phyloP scores from a whole-genome alignment of 176 grass and related monocot genomes.

The Phoenix dactylifera region DNA sequence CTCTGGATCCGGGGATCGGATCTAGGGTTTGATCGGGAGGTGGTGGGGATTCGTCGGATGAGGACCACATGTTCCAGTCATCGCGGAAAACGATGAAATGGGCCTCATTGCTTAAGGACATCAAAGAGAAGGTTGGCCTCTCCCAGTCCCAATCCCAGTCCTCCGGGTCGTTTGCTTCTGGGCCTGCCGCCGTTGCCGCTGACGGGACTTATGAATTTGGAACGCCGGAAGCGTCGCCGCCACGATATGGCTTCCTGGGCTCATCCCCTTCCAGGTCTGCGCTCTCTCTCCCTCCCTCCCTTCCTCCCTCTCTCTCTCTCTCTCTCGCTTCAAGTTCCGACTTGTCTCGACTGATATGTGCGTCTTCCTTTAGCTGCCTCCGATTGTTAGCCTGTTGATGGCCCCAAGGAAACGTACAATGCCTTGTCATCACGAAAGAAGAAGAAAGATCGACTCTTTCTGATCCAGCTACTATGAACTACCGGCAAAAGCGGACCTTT shows the following conservation, averaged over 20 bases:
- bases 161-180: slow-evolving; percentile 20
- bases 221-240: no score
- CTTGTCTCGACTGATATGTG: no score
- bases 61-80: slow-evolving; percentile 47
- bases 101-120: slow-evolving; percentile 95
- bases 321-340: no score
- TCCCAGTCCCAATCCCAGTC: slow-evolving; percentile 26
- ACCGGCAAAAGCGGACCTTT: no score
- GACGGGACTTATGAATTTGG: slow-evolving; percentile 17
- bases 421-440: no score
- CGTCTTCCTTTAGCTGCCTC: no score
- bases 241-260: slow-evolving; percentile 24
- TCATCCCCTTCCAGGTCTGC: slow-evolving; percentile 49
- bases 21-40: slow-evolving; percentile 37
- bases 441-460: no score
- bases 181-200: slow-evolving; percentile 28
- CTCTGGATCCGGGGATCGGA: slow-evolving; percentile 49
- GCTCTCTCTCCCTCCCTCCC: neutral
- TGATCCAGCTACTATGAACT: no score
- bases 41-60: slow-evolving; percentile 42
- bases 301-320: neutral
- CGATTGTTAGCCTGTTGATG: no score
- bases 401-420: no score
- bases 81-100: slow-evolving; percentile 69
- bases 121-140: slow-evolving; percentile 82